These are phyloP conservation scores for Talaromyces pinophilus DNA, from an alignment of 2,329 filamentous ascomycete species.

Conservation along the genomic window DNA sequence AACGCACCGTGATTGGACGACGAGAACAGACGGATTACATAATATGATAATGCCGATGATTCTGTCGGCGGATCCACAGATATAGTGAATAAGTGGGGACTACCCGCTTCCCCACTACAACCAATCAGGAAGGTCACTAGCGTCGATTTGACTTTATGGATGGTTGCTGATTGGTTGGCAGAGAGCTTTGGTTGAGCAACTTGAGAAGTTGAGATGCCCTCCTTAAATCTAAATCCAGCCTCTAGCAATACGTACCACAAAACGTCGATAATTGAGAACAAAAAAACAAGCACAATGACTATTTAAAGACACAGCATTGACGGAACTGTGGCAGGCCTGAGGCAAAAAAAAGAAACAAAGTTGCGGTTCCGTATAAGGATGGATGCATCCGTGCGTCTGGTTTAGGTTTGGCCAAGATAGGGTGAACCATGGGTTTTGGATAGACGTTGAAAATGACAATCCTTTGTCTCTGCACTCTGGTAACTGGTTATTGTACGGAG, in stretches of 20 bases:
- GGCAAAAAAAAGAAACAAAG: not conserved
- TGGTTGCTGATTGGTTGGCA: not conserved
- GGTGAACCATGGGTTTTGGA: not conserved
- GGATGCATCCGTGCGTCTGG: not conserved
- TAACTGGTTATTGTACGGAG: not conserved
- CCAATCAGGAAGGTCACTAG: slow-evolving; percentile 1
- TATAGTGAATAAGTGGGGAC: not conserved
- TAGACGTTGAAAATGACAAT: not conserved
- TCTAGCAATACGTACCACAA: not conserved
- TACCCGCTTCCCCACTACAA: not conserved
- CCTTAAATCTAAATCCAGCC: not conserved
- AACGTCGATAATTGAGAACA: not conserved
- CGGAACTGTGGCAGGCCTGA: not conserved
- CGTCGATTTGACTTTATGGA: not conserved
- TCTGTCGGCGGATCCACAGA: not conserved
- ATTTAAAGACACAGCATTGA: not conserved
- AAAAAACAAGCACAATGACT: not conserved
- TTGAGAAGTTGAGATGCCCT: not conserved
- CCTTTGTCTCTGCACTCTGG: not conserved
- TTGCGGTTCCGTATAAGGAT: not conserved
- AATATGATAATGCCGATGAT: not conserved
- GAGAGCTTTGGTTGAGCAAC: not conserved
- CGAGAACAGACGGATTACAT: not conserved
- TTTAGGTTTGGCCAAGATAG: not conserved
- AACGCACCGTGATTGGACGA: not conserved